A percentile compares a stretch with the other conserved stretches of the same genome.
phyloP scores from a whole-genome alignment of 1,284 basidiomycete genomes.

The Abortiporus biennis region DNA sequence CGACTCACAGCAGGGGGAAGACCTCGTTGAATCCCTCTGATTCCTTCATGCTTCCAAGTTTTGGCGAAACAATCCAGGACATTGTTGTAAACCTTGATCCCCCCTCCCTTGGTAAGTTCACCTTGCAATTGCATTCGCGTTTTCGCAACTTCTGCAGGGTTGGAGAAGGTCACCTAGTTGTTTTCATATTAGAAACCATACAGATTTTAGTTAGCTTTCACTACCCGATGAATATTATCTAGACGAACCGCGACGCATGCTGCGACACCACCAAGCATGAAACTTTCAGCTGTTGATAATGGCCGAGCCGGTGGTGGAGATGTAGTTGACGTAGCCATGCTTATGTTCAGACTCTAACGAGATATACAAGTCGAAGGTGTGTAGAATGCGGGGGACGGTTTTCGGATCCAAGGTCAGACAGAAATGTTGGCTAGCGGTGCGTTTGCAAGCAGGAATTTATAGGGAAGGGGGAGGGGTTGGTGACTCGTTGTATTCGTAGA shows the following conservation, averaged over 20 bases:
- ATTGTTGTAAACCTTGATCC: slow-evolving; percentile 81
- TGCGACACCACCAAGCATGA: slow-evolving; percentile 82
- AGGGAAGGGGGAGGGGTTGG: no score
- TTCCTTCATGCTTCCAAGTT: slow-evolving; percentile 88
- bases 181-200: no score
- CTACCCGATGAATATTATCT: slow-evolving; percentile 1
- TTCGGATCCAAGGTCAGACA: no score
- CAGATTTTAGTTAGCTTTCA: slow-evolving; percentile 2
- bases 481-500: no score
- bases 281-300: slow-evolving; percentile 70
- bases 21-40: slow-evolving; percentile 88
- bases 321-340: not conserved
- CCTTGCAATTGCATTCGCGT: slow-evolving; percentile 93
- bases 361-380: not conserved
- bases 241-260: slow-evolving; percentile 76
- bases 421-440: no score
- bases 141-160: slow-evolving; percentile 89
- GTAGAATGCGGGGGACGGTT: not conserved
- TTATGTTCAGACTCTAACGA: not conserved
- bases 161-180: slow-evolving; percentile 72
- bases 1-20: slow-evolving; percentile 80
- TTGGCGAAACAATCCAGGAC: slow-evolving; percentile 85
- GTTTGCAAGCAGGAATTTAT: no score
- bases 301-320: slow-evolving; percentile 14
- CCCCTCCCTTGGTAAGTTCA: slow-evolving; percentile 76